Conservation (phyloP, 345 rosid species). For the Salix brachista region DNA sequence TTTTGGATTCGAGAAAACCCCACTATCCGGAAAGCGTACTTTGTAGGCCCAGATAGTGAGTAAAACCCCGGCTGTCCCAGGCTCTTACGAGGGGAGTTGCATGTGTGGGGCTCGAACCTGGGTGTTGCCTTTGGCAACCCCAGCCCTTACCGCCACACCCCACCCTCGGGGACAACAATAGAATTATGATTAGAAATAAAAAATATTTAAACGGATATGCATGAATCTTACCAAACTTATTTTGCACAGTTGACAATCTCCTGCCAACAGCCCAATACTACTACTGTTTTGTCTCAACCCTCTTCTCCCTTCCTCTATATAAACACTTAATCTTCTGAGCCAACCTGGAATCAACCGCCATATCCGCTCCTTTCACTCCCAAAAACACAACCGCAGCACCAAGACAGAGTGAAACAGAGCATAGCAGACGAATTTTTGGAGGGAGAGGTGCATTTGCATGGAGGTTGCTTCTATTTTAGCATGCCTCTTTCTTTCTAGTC, state of each 20-base stretch:
- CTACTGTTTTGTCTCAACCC: conserved; percentile 8
- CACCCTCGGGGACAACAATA: no score
- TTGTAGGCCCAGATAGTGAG: no score
- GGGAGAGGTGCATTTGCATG: conserved; percentile 24
- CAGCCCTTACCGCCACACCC: no score
- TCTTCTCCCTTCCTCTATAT: conserved; percentile 23
- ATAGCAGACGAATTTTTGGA: background rate
- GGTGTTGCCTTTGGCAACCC: no score
- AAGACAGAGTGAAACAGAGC: background rate
- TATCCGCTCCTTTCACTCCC: background rate
- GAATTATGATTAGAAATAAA: no score
- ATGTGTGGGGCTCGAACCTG: no score
- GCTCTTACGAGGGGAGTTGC: no score
- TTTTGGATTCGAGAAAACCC: no score
- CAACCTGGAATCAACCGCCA: background rate
- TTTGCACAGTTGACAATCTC: background rate
- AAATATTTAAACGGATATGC: background rate
- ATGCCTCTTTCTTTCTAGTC: conserved; percentile 34
- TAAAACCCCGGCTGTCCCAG: no score
- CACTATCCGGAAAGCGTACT: no score
- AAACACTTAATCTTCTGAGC: conserved; percentile 5
- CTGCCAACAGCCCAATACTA: background rate
- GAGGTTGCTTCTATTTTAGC: conserved; percentile 28
- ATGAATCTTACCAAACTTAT: background rate
- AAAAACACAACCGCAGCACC: background rate